Evolutionary conservation across 768 basidiomycete species (phyloP), one percentile per base, ranked within the genome.

Genomic region (Suillus spraguei): DNA sequence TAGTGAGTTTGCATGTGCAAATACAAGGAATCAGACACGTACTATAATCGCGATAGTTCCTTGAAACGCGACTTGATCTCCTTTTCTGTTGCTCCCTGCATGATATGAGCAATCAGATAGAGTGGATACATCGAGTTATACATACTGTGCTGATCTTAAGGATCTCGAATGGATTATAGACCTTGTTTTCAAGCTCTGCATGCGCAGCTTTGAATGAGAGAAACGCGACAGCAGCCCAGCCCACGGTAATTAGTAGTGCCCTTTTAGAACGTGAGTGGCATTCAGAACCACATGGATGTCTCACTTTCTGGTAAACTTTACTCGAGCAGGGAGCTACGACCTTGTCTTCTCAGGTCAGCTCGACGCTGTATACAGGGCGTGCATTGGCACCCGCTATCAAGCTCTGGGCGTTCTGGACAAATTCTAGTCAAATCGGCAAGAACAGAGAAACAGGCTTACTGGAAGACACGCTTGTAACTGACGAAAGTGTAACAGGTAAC

Each of bases 11-110:
- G 44, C 5, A 49, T 24, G 49, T 1, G 10, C 3, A 60, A 16
- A 9, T 1, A 22, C 0, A 35, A 2, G 2, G 17, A n/a, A 24
- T 11, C 4, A 16, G 8, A 54, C 6, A 67, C 69, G n/a, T 70
- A 97, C 96, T 90, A 97, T 76, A 89, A 79, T 69, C 90, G 83
- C 2, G 96, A 96, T 20, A 99, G 84, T 69, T 91, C 90, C 78
- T 96, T 97, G 83, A 89, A 99, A 74, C 94, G 92, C 3, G 92
- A 90, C 77, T 98, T 99, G 76, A 99, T 96, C 46, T 94, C 92
- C 76, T 96, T 95, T 70, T 96, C 91, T 3, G 88, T 79, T 3
- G 82, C 72, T 32, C 85, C 84, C 90, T 94, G 69, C 1, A 36
- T 66, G 20, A 49, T 10, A 39, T 53, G 54, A 28, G 44, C 68